Evolutionary conservation across 306 rosid species (phyloP).

Genomic region (Begonia loranthoides): DNA sequence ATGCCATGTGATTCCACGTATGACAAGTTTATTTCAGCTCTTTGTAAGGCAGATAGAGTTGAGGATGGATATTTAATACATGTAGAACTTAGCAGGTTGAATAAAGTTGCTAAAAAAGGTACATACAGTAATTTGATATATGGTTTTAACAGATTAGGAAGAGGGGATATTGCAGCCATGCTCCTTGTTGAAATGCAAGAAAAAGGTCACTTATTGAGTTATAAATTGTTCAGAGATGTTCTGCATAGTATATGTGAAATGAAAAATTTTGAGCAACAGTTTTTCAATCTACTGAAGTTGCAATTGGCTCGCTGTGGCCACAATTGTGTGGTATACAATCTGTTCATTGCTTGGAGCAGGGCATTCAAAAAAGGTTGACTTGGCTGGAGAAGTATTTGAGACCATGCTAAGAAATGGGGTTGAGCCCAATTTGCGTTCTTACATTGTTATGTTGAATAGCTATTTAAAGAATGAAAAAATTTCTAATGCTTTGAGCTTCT

Average conservation of each 20-base stretch:
- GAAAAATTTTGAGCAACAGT: too few species aligned
- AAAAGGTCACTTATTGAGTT: slow-evolving; percentile 28
- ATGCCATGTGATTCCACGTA: slow-evolving; percentile 20
- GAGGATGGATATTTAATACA: slow-evolving; percentile 48
- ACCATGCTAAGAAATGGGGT: slow-evolving; percentile 41
- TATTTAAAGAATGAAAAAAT: slow-evolving; percentile 33
- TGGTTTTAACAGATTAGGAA: slow-evolving; percentile 27
- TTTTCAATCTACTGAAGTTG: too few species aligned
- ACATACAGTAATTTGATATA: slow-evolving; percentile 38
- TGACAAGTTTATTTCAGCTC: slow-evolving; percentile 37
- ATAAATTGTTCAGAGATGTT: slow-evolving; percentile 26
- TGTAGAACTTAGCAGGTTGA: slow-evolving; percentile 23
- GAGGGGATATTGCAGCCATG: slow-evolving; percentile 55
- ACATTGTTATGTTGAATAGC: too few species aligned
- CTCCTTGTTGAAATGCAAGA: slow-evolving; percentile 71
- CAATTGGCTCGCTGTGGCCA: slow-evolving; percentile 31
- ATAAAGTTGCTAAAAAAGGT: slow-evolving; percentile 9
- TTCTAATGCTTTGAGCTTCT: slow-evolving; percentile 50
- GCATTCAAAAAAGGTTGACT: slow-evolving; percentile 32
- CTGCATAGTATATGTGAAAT: slow-evolving; percentile 34
- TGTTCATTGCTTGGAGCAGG: slow-evolving; percentile 45
- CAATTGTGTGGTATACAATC: slow-evolving; percentile 16
- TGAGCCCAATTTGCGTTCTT: slow-evolving; percentile 24
- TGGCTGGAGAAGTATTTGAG: slow-evolving; percentile 47
- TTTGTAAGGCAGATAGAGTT: slow-evolving; percentile 41